Base-by-base conservation (phyloP, 163 green algal genomes). In the Chlamydomonas reinhardtii region DNA sequence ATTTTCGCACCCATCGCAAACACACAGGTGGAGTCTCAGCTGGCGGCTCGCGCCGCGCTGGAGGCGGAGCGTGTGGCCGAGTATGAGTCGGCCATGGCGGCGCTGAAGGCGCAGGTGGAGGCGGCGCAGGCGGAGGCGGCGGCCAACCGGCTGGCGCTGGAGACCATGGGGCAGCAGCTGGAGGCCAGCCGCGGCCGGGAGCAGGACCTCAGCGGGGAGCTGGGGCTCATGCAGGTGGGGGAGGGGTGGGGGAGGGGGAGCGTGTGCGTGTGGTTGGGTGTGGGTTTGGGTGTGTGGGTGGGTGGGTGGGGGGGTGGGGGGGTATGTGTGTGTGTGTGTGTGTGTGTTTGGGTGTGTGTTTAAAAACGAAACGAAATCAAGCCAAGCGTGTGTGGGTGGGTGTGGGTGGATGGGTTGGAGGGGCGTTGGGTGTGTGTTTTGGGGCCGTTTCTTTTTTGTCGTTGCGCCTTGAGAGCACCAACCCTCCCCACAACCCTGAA, bases 11-110 rank as follows among this genome's bases (percentile, higher is more conserved):
- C n/a, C n/a, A n/a, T n/a, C n/a, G n/a, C 39, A 48, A 48, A 48
- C 39, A 8, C 15, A 31, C 66, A 73, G 65, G 25, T 70, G 66
- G 77, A 85, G 66, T 20, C 16, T 22, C 52, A 71, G 54, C 52
- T 85, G n/a, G 77, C 65, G 9, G 77, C 43, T 1, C n/a, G 43
- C 43, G 66, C 77, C 12, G 43, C n/a, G 31, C 22, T 22, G 77
- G 77, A 85, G 77, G 66, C 71, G 65, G 66, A 43, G 66, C 77
- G 77, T 0, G 39, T 85, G 8, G 66, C 66, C 14, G 66, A 65
- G 43, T 85, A 85, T 24, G 77, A 85, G n/a, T 48, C 65, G 65
- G 31, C 69, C 43, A 59, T 85, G 77, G 77, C 65, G 66, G n/a
- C 11, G 66, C 65, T 85, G 37, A 59, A 43, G 77, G 59, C 69